Conservation (phyloP, 2,329 filamentous ascomycete genomes). For the Fonsecaea multimorphosa region DNA sequence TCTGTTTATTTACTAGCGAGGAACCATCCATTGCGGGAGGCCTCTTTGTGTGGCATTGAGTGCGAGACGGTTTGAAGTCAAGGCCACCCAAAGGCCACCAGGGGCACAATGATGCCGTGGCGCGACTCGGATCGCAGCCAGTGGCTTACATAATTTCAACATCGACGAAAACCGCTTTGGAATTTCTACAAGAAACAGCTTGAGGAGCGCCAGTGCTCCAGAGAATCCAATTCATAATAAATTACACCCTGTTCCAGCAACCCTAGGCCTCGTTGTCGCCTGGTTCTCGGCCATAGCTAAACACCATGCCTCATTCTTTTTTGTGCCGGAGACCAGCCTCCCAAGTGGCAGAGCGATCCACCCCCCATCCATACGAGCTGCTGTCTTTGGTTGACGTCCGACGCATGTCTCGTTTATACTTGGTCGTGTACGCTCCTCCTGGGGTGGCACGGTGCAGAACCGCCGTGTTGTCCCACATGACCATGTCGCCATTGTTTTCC, state of each 20-base stretch:
- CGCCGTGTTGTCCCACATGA: constrained; percentile 19
- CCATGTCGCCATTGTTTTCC: constrained; percentile 20
- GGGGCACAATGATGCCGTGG: constrained; percentile 5
- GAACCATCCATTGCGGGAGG: not conserved
- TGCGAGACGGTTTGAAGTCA: too few relatives aligned
- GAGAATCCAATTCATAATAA: not conserved
- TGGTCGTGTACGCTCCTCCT: constrained; percentile 7
- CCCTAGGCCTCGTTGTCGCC: too few relatives aligned
- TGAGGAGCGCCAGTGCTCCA: too few relatives aligned
- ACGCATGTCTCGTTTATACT: constrained; percentile 11
- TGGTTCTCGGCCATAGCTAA: not conserved
- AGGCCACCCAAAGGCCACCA: too few relatives aligned
- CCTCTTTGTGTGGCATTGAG: not conserved
- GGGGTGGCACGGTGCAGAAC: constrained; percentile 13
- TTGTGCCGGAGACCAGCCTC: not conserved
- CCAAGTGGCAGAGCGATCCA: not conserved
- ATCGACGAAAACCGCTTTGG: too few relatives aligned
- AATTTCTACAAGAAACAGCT: too few relatives aligned
- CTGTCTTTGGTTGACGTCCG: constrained; percentile 1
- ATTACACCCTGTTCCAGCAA: too few relatives aligned
- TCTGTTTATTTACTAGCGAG: not conserved
- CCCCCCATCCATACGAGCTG: constrained; percentile 9
- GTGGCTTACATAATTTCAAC: constrained; percentile 1
- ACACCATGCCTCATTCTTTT: not conserved
- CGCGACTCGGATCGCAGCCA: constrained; percentile 11